Percentiles rank a stretch among this genome's conserved stretches.
These are phyloP conservation scores for Cyberlindnera meyerae DNA, from an alignment of 805 yeast species.

Conservation along the genomic window DNA sequence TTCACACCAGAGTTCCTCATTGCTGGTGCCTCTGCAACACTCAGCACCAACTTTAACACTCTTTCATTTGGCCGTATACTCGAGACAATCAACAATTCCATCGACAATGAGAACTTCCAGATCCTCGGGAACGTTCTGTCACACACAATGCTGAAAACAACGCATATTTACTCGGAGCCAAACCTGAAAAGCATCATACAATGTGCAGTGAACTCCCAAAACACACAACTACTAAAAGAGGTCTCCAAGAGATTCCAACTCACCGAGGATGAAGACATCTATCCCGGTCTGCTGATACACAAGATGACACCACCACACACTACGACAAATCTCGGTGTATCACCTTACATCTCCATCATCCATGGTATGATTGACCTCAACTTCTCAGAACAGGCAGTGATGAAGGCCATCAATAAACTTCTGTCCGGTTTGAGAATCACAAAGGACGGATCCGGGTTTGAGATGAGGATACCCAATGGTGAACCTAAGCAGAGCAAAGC, in stretches of 20 bases:
- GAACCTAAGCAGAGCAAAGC: conserved; percentile 1
- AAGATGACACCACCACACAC: conserved; percentile 1
- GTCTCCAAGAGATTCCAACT: conserved; percentile 6
- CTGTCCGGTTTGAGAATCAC: conserved; percentile 5
- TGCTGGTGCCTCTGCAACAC: conserved; percentile 4
- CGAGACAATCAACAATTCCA: not conserved
- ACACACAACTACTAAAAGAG: conserved; percentile 5
- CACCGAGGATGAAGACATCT: conserved; percentile 1
- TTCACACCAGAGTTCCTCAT: conserved; percentile 6
- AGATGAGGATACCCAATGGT: conserved; percentile 1
- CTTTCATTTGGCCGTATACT: conserved; percentile 2
- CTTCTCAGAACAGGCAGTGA: conserved; percentile 4
- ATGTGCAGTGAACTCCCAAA: conserved; percentile 5
- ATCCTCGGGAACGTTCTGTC: conserved; percentile 3
- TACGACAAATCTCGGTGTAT: conserved; percentile 1
- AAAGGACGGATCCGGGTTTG: not conserved
- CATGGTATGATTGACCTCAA: conserved; percentile 6
- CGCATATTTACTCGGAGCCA: not conserved
- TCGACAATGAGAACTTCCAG: conserved; percentile 11
- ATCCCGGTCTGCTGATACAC: conserved; percentile 6
- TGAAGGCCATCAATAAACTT: conserved; percentile 5
- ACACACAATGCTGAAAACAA: not conserved
- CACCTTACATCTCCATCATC: conserved; percentile 4
- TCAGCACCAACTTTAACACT: conserved; percentile 5
- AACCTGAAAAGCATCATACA: conserved; percentile 1